Evolutionary conservation across 2,329 filamentous ascomycete genomes (phyloP).

Genomic region (Fusarium drepaniforme): DNA sequence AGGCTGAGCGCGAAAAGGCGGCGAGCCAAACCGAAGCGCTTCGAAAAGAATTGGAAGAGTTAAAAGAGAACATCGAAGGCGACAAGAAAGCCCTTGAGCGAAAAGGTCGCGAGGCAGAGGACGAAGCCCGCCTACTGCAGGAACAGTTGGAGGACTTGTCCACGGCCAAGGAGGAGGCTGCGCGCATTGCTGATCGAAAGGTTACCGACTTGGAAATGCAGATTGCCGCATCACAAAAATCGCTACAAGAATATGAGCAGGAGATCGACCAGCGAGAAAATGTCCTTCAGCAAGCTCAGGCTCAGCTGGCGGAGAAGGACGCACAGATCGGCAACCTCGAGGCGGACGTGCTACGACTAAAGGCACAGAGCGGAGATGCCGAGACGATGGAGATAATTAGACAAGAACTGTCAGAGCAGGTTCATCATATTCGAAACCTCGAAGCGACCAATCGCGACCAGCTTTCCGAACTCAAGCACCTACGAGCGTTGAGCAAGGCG

Average conservation of each 20-base stretch:
- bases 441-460: conserved; percentile 87
- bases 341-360: conserved; percentile 84
- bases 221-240: conserved; percentile 58
- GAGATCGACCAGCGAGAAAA: conserved; percentile 69
- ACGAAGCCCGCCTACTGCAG: conserved; percentile 78
- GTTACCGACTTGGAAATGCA: conserved; percentile 67
- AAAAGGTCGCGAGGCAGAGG: conserved; percentile 76
- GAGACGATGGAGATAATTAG: conserved; percentile 90
- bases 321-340: conserved; percentile 80
- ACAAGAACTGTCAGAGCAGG: conserved; percentile 89
- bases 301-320: conserved; percentile 77
- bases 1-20: conserved; percentile 65
- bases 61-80: conserved; percentile 62
- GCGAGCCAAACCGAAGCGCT: conserved; percentile 62
- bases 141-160: conserved; percentile 84
- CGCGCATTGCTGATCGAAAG: conserved; percentile 70
- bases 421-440: conserved; percentile 88
- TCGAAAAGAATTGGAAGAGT: conserved; percentile 63
- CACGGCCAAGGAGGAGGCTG: conserved; percentile 75
- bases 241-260: conserved; percentile 69
- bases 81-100: conserved; percentile 77
- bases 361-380: conserved; percentile 86
- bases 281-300: conserved; percentile 71
- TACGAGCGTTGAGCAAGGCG: conserved; percentile 86
- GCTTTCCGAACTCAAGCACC: conserved; percentile 80